These are phyloP conservation scores for Aspergillus sp. DNA, from an alignment of 2,329 filamentous ascomycete species.

Conservation along the genomic window DNA sequence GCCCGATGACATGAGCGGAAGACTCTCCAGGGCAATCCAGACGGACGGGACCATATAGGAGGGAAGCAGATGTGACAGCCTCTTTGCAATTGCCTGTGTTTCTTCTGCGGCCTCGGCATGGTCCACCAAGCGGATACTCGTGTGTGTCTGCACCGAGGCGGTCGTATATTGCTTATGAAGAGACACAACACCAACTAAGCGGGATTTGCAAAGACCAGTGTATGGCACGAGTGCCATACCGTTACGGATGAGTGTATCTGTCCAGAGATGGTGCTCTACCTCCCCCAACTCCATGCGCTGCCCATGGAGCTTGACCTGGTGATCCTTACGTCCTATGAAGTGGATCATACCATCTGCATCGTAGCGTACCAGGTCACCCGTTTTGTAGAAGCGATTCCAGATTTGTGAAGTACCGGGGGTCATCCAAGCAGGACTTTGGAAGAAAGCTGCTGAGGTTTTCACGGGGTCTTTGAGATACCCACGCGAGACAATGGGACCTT, in stretches of 20 bases:
- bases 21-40: constrained; percentile 3
- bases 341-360: constrained; percentile 30
- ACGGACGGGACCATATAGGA: constrained; percentile 8
- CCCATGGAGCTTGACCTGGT: constrained; percentile 38
- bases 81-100: background rate
- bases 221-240: constrained; percentile 7
- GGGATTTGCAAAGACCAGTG: constrained; percentile 4
- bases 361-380: constrained; percentile 38
- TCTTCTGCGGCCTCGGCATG: background rate
- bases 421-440: constrained; percentile 23
- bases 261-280: constrained; percentile 27
- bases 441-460: constrained; percentile 28
- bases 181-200: background rate
- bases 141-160: background rate
- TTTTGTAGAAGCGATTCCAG: constrained; percentile 27
- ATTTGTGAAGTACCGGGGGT: background rate
- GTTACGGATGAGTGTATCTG: background rate
- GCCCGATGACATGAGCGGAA: constrained; percentile 7
- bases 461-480: constrained; percentile 31
- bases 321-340: constrained; percentile 36
- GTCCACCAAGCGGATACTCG: background rate
- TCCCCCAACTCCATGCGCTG: constrained; percentile 39
- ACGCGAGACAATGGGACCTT: constrained; percentile 35
- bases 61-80: background rate
- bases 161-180: background rate